Conservation (phyloP, 169 alveolate species). For the Cryptosporidium tyzzeri region DNA sequence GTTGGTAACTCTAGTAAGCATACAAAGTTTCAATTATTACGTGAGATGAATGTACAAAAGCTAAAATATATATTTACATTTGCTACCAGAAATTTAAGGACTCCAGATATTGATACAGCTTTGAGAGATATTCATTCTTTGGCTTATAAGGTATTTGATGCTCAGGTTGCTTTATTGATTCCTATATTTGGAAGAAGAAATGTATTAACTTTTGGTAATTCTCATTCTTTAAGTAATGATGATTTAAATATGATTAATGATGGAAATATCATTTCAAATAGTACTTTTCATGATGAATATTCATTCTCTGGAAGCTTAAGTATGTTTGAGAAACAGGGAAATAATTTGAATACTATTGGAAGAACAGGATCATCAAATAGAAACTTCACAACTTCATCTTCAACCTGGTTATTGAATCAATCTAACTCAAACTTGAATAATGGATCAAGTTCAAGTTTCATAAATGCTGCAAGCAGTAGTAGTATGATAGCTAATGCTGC, state of each 20-base stretch:
- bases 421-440: background rate
- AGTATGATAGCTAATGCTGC: background rate
- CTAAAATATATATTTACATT: conserved; percentile 50
- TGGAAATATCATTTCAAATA: background rate
- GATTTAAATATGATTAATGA: background rate
- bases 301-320: background rate
- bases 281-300: background rate
- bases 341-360: background rate
- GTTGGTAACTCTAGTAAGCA: conserved; percentile 14
- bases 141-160: conserved; percentile 80
- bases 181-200: conserved; percentile 78
- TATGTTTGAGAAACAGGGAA: background rate
- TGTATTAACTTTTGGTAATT: conserved; percentile 13
- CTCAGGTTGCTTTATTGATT: conserved; percentile 76
- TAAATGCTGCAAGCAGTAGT: background rate
- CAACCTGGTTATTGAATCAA: background rate
- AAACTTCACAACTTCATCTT: background rate
- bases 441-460: background rate
- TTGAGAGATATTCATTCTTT: conserved; percentile 66
- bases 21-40: conserved; percentile 18
- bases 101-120: conserved; percentile 69
- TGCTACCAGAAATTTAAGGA: conserved; percentile 38
- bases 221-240: background rate
- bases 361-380: background rate
- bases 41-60: conserved; percentile 51